Evolutionary conservation across 2,329 filamentous ascomycete species (phyloP), one percentile per base, ranked within the genome.

Genomic region (Boeremia lycopersici): DNA sequence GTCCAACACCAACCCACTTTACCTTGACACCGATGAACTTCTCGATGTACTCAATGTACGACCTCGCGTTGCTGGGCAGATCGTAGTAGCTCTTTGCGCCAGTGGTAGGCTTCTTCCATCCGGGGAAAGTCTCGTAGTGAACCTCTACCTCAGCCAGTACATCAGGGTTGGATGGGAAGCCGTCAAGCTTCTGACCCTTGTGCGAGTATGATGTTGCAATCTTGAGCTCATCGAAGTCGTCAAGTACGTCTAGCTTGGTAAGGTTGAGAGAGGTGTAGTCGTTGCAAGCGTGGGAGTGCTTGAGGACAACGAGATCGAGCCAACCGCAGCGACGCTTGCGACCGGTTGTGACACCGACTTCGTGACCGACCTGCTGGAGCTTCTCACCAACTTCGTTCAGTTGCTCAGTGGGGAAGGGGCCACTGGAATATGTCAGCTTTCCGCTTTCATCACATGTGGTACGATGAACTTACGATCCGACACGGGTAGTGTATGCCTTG

Each of bases 211-310:
- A 86, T 12, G 89, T 84, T 15, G 89, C 89, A 45, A 90, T 81
- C 74, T 92, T 89, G 76, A 96, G 83, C 67, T 86, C 87, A 9
- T 84, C 80, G 71, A 96, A 91, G 29, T 84, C 84, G 71, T 92
- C 89, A 13, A 92, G 81, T 33, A 91, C 82, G 64, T 90, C 87
- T 19, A 90, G 81, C 74, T 87, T 87, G 53, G 85, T 87, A 52
- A 87, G 76, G 76, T 88, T 87, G 65, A 87, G 76, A 39, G 79
- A 74, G 0, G 85, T 86, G 76, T 90, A 90, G 77, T 87, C 81
- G 77, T 90, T 90, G 72, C 89, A 79, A 41, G 81, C 77, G 56
- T 80, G 74, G 9, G 82, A 86, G 78, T 88, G 89, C 72, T 88
- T 87, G 59, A 89, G 74, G 6, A 89, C 82, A 30, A 89, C 86